A percentile compares a stretch with the other conserved stretches of the same genome.
Conservation (phyloP, 768 basidiomycete species). For the Boletus reticuloceps region DNA sequence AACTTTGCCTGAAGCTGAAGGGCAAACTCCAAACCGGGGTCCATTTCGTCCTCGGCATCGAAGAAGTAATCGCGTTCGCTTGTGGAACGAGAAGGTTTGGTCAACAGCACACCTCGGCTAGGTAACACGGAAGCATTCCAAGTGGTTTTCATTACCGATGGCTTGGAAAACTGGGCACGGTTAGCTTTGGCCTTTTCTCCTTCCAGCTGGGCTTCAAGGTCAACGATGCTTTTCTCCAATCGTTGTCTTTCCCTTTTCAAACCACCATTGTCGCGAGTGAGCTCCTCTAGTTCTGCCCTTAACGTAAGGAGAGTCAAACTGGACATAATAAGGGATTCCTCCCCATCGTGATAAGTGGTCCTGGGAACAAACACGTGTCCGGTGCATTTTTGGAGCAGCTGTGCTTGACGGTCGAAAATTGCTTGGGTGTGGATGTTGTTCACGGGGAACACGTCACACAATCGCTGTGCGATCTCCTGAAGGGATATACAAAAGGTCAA, state of each 20-base stretch:
- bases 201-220: constrained; percentile 10
- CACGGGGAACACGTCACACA: constrained; percentile 43
- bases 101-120: neutral
- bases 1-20: constrained; percentile 36
- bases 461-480: constrained; percentile 37
- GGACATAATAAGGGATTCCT: constrained; percentile 41
- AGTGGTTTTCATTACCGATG: neutral
- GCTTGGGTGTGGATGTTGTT: constrained; percentile 34
- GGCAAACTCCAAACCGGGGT: constrained; percentile 23
- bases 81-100: neutral
- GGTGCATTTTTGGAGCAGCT: constrained; percentile 51
- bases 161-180: neutral
- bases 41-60: neutral
- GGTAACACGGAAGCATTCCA: neutral
- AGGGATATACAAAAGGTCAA: constrained; percentile 50
- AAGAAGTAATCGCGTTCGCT: neutral
- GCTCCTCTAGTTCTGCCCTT: constrained; percentile 39
- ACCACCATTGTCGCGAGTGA: constrained; percentile 30
- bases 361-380: constrained; percentile 51
- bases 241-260: constrained; percentile 19
- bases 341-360: constrained; percentile 19
- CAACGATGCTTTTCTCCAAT: constrained; percentile 27
- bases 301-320: constrained; percentile 47
- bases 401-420: constrained; percentile 52
- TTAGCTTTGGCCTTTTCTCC: constrained; percentile 7